Base-by-base conservation (phyloP, 2,329 filamentous ascomycete genomes). In the Furcasterigmium sp. region DNA sequence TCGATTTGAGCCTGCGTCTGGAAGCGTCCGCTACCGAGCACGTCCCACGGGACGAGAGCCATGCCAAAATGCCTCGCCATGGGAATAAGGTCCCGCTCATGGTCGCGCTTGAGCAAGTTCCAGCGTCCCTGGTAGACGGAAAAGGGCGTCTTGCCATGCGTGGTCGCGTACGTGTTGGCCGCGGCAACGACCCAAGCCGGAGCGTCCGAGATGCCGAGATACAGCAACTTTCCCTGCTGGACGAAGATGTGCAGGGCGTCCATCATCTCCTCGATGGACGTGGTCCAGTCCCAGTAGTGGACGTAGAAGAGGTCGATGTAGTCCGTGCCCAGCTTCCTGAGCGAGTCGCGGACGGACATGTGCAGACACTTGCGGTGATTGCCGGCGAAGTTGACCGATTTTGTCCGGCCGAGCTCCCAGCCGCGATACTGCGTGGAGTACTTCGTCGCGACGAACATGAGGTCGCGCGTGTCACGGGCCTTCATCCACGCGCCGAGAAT, bases 41-140 rank as follows among this genome's bases (percentile, higher is more conserved):
- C 75, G 39, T 77, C 80, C 78, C 78, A 86, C 0, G 81, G 79
- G 0, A 69, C 62, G 4, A 82, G 50, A 18, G 65, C 81, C 80
- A 71, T 69, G 43, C 65, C 65, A 25, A 63, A 64, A 19, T 59
- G 53, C 14, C 61, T 57, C 6, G 57, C 57, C 65, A 71, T 68
- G 4, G 69, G 68, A 10, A 72, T 51, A 36, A 69, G 65, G 4
- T 69, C 65, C 15, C 65, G 60, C 48, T 70, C 65, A 20, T 68
- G 51, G 45, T 67, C 63, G 10, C 64, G 58, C 18, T 42, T 17
- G 38, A 56, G 47, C 6, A 61, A 46, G 37, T 55, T 64, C 65
- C 65, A 69, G 3, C 56, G 54, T 20, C 65, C 66, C 53, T 69
- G 66, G 53, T 67, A 69, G 39, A 68, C 53, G 44, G 46, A 53